phyloP scores from a whole-genome alignment of 139 green algal genomes.

The Chlamydomonas asymmetrica region DNA sequence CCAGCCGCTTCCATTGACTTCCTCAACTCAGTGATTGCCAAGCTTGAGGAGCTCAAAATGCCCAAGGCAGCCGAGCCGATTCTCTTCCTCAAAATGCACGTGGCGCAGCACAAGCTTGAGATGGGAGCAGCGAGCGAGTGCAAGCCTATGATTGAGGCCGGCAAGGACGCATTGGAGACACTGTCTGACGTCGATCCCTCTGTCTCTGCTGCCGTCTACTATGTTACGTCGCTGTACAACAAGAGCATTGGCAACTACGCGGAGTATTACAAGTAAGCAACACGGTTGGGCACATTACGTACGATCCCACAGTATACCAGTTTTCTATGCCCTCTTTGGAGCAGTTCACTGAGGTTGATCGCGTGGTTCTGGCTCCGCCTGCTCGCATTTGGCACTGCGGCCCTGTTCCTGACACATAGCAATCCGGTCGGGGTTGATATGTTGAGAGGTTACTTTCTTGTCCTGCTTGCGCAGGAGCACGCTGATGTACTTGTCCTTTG shows the following conservation, averaged over 20 bases:
- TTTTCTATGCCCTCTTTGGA: too few species aligned
- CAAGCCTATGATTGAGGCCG: slow-evolving; percentile 71
- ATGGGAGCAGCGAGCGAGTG: slow-evolving; percentile 31
- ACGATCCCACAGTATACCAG: neutral
- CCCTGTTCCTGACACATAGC: too few species aligned
- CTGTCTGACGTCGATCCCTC: slow-evolving; percentile 78
- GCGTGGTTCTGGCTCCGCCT: too few species aligned
- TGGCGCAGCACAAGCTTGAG: slow-evolving; percentile 84
- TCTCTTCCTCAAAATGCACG: slow-evolving; percentile 90
- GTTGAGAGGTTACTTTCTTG: too few species aligned
- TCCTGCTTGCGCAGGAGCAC: too few species aligned
- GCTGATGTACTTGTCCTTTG: slow-evolving; percentile 91
- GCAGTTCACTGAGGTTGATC: too few species aligned
- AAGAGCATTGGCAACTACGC: slow-evolving; percentile 87
- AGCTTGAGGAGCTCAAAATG: slow-evolving; percentile 75
- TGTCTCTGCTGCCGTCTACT: slow-evolving; percentile 87
- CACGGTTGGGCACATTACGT: neutral
- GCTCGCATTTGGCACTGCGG: too few species aligned
- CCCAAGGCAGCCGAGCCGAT: slow-evolving; percentile 73
- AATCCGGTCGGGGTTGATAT: too few species aligned
- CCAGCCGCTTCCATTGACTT: slow-evolving; percentile 51
- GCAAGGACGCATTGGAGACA: slow-evolving; percentile 71
- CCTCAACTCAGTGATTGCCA: slow-evolving; percentile 62
- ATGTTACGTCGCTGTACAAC: slow-evolving; percentile 80
- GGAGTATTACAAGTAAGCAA: slow-evolving; percentile 81